These are phyloP conservation scores for Sporothrix sp. DNA, from an alignment of 2,329 filamentous ascomycete species.

Conservation along the genomic window DNA sequence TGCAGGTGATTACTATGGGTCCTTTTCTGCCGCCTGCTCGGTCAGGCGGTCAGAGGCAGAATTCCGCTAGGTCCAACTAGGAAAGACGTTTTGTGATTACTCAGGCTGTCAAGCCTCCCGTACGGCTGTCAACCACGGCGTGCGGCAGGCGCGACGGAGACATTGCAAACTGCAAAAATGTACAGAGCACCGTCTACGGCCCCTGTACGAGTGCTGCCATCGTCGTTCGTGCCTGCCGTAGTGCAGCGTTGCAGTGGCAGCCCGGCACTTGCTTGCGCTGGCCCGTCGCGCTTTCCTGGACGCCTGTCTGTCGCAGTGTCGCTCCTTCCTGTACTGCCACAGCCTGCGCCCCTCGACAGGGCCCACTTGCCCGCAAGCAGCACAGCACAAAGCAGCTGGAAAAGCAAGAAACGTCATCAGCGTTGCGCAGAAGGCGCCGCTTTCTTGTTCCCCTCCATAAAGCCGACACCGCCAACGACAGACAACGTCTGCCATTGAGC, in stretches of 20 bases:
- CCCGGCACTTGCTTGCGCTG: neutral
- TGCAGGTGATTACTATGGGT: neutral
- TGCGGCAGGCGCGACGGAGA: neutral
- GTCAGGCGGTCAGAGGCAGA: slow-evolving; percentile 1
- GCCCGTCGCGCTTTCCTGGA: too few relatives aligned
- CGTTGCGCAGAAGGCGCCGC: neutral
- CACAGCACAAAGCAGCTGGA: neutral
- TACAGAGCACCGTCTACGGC: too few relatives aligned
- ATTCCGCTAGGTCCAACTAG: neutral
- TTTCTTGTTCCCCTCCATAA: neutral
- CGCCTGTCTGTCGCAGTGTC: too few relatives aligned
- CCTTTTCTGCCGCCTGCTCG: neutral
- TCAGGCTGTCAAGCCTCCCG: too few relatives aligned
- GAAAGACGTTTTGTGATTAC: neutral
- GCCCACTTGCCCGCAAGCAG: neutral
- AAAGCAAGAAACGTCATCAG: slow-evolving; percentile 13
- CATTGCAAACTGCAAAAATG: too few relatives aligned
- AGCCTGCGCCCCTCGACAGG: slow-evolving; percentile 12
- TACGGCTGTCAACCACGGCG: too few relatives aligned
- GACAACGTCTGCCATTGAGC: neutral
- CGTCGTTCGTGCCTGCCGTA: neutral
- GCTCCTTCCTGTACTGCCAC: slow-evolving; percentile 6
- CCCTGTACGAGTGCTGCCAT: too few relatives aligned
- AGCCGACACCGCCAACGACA: slow-evolving; percentile 2
- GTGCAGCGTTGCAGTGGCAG: slow-evolving; percentile 1